Percentiles rank a stretch among this genome's conserved stretches.
These are phyloP conservation scores for Aspergillus bombycis DNA, from an alignment of 2,329 filamentous ascomycete species.

Conservation along the genomic window DNA sequence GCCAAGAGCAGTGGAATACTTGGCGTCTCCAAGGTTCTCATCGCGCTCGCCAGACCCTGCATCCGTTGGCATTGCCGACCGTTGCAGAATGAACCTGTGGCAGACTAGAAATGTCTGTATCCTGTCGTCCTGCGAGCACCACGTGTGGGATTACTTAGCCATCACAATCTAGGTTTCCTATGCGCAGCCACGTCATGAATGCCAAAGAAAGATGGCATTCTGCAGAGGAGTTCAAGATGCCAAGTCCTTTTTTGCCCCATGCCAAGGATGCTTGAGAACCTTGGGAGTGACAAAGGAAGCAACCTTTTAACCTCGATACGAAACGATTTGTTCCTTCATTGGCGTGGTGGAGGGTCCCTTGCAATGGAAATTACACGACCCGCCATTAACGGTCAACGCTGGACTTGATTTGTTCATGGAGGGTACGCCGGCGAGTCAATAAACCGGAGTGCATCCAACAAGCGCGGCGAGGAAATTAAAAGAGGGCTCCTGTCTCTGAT, in stretches of 20 bases:
- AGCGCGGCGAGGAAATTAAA: background rate
- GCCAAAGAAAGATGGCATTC: background rate
- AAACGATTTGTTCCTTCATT: background rate
- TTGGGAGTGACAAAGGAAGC: conserved; percentile 9
- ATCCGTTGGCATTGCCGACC: background rate
- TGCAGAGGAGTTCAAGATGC: conserved; percentile 5
- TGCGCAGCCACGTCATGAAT: background rate
- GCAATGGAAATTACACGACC: background rate
- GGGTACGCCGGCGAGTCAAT: background rate
- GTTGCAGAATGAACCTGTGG: background rate
- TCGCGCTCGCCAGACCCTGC: background rate
- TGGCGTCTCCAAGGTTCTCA: conserved; percentile 29
- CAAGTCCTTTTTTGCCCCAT: conserved; percentile 11
- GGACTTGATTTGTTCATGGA: background rate
- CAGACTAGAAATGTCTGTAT: background rate
- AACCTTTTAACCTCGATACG: background rate
- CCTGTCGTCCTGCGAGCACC: no score
- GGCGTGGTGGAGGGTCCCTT: background rate
- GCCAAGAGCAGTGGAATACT: conserved; percentile 22
- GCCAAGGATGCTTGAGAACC: conserved; percentile 24
- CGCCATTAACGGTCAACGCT: background rate
- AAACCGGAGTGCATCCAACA: background rate
- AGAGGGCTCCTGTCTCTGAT: background rate
- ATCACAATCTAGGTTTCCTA: background rate
- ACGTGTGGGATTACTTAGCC: background rate